Evolutionary conservation across 2,329 filamentous ascomycete genomes (phyloP), one percentile per base, ranked within the genome.

Genomic region (Pseudogymnoascus sp.): DNA sequence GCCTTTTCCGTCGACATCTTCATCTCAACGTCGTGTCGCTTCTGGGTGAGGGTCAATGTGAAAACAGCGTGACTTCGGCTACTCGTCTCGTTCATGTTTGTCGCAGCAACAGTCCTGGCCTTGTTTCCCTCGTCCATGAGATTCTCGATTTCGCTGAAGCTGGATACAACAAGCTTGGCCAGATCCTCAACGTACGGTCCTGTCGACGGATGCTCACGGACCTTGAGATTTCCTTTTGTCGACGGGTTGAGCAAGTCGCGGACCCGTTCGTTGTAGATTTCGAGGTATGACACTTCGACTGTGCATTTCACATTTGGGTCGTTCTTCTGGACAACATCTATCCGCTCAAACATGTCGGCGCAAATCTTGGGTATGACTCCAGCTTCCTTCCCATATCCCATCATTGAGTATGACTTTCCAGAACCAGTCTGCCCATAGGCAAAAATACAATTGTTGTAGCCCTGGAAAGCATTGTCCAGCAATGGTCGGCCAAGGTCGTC

Each of bases 81-180:
- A 63, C 91, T 97, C 0, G 95, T 99, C 75, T 97, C 94, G 79
- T 99, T 99, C 94, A 99, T 99, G 81, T 97, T 99, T 38, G 94
- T 99, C 6, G 94, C 94, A 2, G 94, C 94, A 38, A 99, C 94
- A 0, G 94, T 99, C 79, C 94, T 84, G 34, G 94, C 94, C 76
- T 99, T 99, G 79, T 99, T 99, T 70, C 94, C 94, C 76, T 97
- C 93, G 72, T 99, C 94, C 94, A 99, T 99, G 69, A 99, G 78
- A 71, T 97, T 87, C 71, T 99, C 94, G 67, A 99, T 97, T 72
- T 99, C 95, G 60, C 88, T 81, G 72, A 99, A 97, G 63, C 91
- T 93, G 67, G 91, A 85, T 39, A 99, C 94, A 1, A 94, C 90
- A 63, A 99, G 78, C 74, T 99, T 97, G 64, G 95, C 92, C 69